Conservation (phyloP, 139 green algal species). For the Micromonas commoda region DNA sequence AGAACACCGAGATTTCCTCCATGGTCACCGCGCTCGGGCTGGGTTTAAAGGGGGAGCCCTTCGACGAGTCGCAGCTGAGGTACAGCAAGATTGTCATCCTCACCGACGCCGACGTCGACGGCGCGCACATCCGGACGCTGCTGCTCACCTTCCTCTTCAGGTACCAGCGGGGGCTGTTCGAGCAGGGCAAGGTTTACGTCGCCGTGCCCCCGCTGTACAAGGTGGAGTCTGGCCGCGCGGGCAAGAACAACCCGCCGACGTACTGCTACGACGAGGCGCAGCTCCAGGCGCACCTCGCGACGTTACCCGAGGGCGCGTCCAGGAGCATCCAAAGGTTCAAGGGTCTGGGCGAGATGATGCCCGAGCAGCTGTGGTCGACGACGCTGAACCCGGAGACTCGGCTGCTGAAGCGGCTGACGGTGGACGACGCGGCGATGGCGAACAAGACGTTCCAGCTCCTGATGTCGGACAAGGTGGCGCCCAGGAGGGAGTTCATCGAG, state of each 20-base stretch:
- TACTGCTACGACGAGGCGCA: slow-evolving; percentile 42
- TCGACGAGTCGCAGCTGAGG: slow-evolving; percentile 38
- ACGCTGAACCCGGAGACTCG: slow-evolving; percentile 82
- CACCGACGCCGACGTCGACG: slow-evolving; percentile 97
- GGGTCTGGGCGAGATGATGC: slow-evolving; percentile 98
- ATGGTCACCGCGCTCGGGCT: slow-evolving; percentile 90
- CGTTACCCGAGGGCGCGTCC: not conserved
- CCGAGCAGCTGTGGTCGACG: slow-evolving; percentile 93
- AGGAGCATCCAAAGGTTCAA: slow-evolving; percentile 77
- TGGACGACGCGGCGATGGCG: slow-evolving; percentile 73
- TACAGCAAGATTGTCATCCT: slow-evolving; percentile 90
- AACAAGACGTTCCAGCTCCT: slow-evolving; percentile 72
- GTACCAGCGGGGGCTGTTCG: slow-evolving; percentile 56
- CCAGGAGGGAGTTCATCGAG: slow-evolving; percentile 57
- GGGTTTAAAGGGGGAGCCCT: slow-evolving; percentile 61
- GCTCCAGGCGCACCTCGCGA: not conserved
- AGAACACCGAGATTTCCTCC: slow-evolving; percentile 87
- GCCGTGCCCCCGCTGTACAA: slow-evolving; percentile 93
- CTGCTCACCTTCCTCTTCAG: slow-evolving; percentile 97
- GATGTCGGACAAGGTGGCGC: slow-evolving; percentile 81
- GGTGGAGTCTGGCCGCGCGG: slow-evolving; percentile 31
- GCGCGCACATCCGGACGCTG: slow-evolving; percentile 94
- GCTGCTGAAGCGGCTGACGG: slow-evolving; percentile 56
- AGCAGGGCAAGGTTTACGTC: slow-evolving; percentile 81
- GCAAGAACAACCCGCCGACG: slow-evolving; percentile 23